A percentile compares a stretch with the other conserved stretches of the same genome.
phyloP scores from a whole-genome alignment of 2,329 filamentous ascomycete species.

The Tolypocladium amazonense region DNA sequence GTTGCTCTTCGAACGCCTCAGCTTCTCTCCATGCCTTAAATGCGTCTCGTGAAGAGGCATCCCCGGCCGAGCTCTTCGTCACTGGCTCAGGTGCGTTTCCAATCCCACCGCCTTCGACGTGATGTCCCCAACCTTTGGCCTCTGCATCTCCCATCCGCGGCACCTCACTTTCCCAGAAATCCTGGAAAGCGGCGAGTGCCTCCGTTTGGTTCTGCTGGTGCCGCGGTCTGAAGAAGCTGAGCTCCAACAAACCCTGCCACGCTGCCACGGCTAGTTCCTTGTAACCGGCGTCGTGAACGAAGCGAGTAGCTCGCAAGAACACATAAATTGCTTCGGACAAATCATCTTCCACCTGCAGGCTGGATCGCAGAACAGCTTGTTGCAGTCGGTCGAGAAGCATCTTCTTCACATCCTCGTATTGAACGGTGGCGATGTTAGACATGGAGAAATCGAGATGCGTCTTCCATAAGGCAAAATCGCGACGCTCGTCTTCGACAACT shows the following conservation, averaged over 20 bases:
- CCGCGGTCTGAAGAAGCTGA: conserved; percentile 45
- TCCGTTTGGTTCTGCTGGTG: conserved; percentile 12
- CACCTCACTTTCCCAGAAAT: conserved; percentile 83
- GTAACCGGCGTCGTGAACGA: conserved; percentile 69
- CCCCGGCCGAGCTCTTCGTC: conserved; percentile 4
- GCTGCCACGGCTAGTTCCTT: conserved; percentile 63
- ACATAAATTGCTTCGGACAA: conserved; percentile 46
- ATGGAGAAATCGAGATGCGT: conserved; percentile 64
- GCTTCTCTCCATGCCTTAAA: conserved; percentile 40
- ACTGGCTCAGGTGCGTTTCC: conserved; percentile 29
- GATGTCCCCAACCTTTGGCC: conserved; percentile 61
- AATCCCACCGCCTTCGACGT: conserved; percentile 23
- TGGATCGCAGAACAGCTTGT: conserved; percentile 5
- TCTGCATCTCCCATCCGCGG: conserved; percentile 65
- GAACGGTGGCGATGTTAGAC: conserved; percentile 54
- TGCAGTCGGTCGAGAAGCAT: conserved; percentile 45
- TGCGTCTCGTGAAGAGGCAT: conserved; percentile 24
- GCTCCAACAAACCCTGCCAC: conserved; percentile 77
- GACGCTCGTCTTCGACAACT: conserved; percentile 14
- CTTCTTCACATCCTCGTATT: conserved; percentile 53
- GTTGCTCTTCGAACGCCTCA: conserved; percentile 40
- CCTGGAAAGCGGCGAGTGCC: conserved; percentile 40
- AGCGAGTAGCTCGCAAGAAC: conserved; percentile 62
- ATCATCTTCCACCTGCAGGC: conserved; percentile 1
- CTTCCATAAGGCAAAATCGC: conserved; percentile 55